Base-by-base conservation (phyloP, 2,329 filamentous ascomycete genomes). In the Atkinsonella hypoxylon region DNA sequence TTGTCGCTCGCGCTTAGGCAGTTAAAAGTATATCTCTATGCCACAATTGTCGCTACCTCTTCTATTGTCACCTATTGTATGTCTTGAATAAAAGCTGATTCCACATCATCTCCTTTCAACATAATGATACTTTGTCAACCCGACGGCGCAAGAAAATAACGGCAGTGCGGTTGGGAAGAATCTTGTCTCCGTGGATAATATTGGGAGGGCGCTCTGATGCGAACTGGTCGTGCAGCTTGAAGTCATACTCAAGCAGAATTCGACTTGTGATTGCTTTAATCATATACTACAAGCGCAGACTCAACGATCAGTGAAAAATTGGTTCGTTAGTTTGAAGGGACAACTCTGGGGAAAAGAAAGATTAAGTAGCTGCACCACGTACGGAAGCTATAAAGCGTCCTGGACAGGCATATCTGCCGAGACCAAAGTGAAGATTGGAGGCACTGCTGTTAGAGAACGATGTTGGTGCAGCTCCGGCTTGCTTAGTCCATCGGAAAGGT, bases 301-400 rank as follows among this genome's bases (percentile, higher is more conserved):
- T 5, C 31, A 17, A 31, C 31, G n/a, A 38, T 38, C 22, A 47
- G 32, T 34, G 9, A 40, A n/a, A 10, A 26, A 43, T 8, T 7
- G n/a, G n/a, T 43, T 34, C 17, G 12, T 22, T 3, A 42, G 40
- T 18, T 22, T 22, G 2, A 17, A 42, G 18, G 10, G 40, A 10
- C 17, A 42, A 18, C 18, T 6, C 18, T 18, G 10, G 11, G 18
- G 18, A 40, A 39, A 41, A 38, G 34, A 38, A 32, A 32, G 15
- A 32, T n/a, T 32, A 20, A 43, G 26, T 12, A 31, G 39, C 17
- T 34, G 30, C n/a, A 20, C 4, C 6, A 53, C 54, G 5, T 42
- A 55, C 54, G 1, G 54, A 38, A 15, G 55, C 55, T 26, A 57
- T 46, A 44, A 57, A 57, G 26, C 55, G 55, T 47, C 55, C 55